phyloP scores from a whole-genome alignment of 2,329 filamentous ascomycete genomes.

The Fusarium devonianum region DNA sequence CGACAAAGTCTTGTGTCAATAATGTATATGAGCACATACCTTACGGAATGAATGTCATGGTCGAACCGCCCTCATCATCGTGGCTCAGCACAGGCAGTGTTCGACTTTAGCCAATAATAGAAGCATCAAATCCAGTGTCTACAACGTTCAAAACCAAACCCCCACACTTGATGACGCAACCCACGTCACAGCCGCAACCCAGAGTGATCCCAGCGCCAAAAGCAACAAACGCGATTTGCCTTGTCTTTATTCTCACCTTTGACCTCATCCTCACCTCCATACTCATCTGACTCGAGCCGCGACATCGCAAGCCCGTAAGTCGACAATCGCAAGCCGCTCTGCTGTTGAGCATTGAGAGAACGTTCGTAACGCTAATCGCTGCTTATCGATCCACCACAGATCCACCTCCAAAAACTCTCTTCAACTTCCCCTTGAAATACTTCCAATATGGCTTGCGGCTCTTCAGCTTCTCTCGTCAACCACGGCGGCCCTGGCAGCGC shows the following conservation, averaged over 20 bases:
- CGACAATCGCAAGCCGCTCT: no score
- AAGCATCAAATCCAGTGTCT: constrained; percentile 19
- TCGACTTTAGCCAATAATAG: background rate
- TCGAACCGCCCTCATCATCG: background rate
- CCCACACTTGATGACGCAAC: constrained; percentile 34
- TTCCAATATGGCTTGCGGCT: constrained; percentile 38
- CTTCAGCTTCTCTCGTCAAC: constrained; percentile 35
- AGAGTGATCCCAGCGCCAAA: constrained; percentile 14
- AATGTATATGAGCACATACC: no score
- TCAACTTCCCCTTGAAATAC: background rate
- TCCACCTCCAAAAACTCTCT: constrained; percentile 2
- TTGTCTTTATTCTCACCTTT: background rate
- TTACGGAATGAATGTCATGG: no score
- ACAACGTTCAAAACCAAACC: constrained; percentile 24
- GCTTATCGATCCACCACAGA: no score
- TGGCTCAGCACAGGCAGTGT: constrained; percentile 13
- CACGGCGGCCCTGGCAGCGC: constrained; percentile 57
- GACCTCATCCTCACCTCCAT: no score
- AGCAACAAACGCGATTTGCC: constrained; percentile 4
- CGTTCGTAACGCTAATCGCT: no score
- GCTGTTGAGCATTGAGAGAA: no score
- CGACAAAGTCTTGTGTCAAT: no score
- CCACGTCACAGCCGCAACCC: constrained; percentile 8
- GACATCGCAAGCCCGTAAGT: constrained; percentile 6
- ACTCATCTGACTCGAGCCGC: background rate